Evolutionary conservation across 768 basidiomycete species (phyloP).

Genomic region (Hericium erinaceus): DNA sequence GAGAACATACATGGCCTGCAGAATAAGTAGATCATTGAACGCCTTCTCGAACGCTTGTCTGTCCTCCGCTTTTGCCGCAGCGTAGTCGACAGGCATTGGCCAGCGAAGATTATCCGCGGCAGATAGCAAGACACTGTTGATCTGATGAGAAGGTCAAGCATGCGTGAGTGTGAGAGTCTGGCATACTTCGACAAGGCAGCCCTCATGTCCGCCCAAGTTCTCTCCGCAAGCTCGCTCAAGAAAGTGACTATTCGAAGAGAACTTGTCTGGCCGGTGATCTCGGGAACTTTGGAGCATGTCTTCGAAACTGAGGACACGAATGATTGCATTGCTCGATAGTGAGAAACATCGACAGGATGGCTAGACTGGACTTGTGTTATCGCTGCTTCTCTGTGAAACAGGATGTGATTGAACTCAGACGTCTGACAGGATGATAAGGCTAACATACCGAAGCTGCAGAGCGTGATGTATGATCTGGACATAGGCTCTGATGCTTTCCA

Average conservation of each 20-base stretch:
- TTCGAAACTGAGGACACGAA: slow-evolving; percentile 45
- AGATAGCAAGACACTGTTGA: slow-evolving; percentile 46
- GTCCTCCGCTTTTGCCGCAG: slow-evolving; percentile 35
- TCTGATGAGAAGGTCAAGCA: slow-evolving; percentile 3
- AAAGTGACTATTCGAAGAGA: slow-evolving; percentile 54
- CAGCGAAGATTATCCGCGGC: slow-evolving; percentile 74
- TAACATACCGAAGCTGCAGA: slow-evolving; percentile 55
- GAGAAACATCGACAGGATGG: slow-evolving; percentile 34
- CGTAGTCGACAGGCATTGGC: slow-evolving; percentile 71
- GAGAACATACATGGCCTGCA: slow-evolving; percentile 67
- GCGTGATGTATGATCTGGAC: slow-evolving; percentile 65
- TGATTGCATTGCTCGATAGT: slow-evolving; percentile 52
- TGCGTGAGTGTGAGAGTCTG: background rate
- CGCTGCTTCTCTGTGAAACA: slow-evolving; percentile 43
- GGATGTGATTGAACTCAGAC: background rate
- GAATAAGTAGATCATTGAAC: slow-evolving; percentile 63
- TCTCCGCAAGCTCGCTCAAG: slow-evolving; percentile 50
- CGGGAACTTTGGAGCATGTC: slow-evolving; percentile 37
- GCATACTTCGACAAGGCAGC: slow-evolving; percentile 46
- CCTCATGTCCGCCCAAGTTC: slow-evolving; percentile 75
- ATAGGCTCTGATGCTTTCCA: slow-evolving; percentile 70
- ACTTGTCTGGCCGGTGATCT: slow-evolving; percentile 29
- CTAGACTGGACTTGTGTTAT: slow-evolving; percentile 39
- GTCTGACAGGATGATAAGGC: background rate
- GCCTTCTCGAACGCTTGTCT: slow-evolving; percentile 63